Evolutionary conservation across 208 protist species (phyloP).

Genomic region (Trypanosoma boissoni): DNA sequence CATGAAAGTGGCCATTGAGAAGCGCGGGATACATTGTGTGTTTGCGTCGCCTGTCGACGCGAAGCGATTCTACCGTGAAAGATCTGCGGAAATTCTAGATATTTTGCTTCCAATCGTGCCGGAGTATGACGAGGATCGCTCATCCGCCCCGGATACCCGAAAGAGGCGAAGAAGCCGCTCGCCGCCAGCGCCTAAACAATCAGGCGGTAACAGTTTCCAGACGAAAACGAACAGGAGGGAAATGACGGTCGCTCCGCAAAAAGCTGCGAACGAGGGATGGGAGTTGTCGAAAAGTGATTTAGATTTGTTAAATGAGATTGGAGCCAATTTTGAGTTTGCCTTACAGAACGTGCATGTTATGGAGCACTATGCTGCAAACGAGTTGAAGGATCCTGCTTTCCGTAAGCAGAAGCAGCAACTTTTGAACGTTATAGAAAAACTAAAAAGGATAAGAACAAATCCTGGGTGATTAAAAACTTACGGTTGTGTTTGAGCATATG

Average conservation of each 20-base stretch:
- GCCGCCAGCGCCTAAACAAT: no score
- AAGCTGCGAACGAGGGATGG: neutral
- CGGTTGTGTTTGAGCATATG: no score
- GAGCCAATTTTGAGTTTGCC: conserved; percentile 23
- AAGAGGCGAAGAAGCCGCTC: neutral
- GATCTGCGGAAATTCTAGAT: conserved; percentile 18
- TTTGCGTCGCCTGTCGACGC: conserved; percentile 25
- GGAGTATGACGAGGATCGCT: neutral
- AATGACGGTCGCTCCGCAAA: neutral
- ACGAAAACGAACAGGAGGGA: conserved; percentile 5
- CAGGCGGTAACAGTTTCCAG: neutral
- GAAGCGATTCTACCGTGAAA: conserved; percentile 24
- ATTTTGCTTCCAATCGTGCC: conserved; percentile 22
- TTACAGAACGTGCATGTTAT: conserved; percentile 22
- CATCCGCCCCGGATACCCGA: neutral
- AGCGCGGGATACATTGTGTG: conserved; percentile 23
- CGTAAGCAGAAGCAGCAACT: conserved; percentile 17
- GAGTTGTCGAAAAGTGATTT: conserved; percentile 17
- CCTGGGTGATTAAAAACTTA: neutral
- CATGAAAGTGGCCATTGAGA: conserved; percentile 24
- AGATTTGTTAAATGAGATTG: conserved; percentile 22
- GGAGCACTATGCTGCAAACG: conserved; percentile 23
- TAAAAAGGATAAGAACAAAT: conserved; percentile 12
- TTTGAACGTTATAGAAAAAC: conserved; percentile 16
- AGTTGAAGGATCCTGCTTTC: conserved; percentile 16